Evolutionary conservation across 257 asterid genomes (phyloP), one percentile per base, ranked within the genome.

Genomic region (Thymus mandschuricus): DNA sequence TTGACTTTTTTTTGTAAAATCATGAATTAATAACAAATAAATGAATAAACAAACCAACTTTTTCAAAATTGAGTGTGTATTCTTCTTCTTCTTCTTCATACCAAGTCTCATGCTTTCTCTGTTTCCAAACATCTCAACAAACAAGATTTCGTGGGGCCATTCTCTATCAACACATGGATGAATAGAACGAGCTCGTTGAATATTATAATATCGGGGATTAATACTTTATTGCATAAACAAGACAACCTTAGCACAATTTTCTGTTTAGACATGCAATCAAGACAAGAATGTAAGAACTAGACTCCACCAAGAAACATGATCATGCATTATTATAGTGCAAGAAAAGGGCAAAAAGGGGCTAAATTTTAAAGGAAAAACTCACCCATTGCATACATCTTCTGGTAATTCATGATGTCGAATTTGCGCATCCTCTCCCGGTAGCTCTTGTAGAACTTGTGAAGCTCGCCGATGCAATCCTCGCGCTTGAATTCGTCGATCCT

Each of bases 361-460:
- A 21, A 21, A 21, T 0, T 21, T 21, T 21, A 21, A 21, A 21
- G 21, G 21, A 21, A 31, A 10, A 6, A 51, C 31, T 6, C 15
- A 95, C 98, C 99, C 82, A 88, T 90, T 62, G 99, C 96, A 72
- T 92, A 92, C 96, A 95, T 92, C 93, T 95, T 95, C 86, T 95
- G 99, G 92, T 95, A 92, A 57, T 86, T 95, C 76, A 95, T 83
- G 84, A 95, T 88, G 50, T 95, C 98, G 3, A 95, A 86, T 79
- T 92, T 92, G 28, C 97, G 83, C 98, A 92, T 92, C 70, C 86
- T 82, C 69, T 92, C 98, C 12, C 85, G 70, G 71, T 92, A 95
- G 69, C 91, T 92, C 83, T 82, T 89, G 86, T 89, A 88, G 79
- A 90, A 85, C 62, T 86, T 88, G 66, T 88, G 96, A 30, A 95